A percentile compares a stretch with the other conserved stretches of the same genome.
Evolutionary conservation across 140 eudicot genomes (phyloP).

Genomic region (Oenanthe javanica): DNA sequence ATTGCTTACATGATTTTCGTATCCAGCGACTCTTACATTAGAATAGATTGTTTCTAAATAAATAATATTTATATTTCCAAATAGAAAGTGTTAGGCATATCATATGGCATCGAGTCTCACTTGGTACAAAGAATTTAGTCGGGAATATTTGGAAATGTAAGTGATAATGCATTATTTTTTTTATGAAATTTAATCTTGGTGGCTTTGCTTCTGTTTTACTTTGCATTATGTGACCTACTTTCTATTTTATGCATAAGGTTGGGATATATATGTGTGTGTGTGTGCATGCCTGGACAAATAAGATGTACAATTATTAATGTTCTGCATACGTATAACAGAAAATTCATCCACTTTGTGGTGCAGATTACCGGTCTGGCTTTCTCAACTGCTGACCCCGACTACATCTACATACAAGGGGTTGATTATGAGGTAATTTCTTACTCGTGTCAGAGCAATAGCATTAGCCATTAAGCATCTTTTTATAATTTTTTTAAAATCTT

Average conservation of each 20-base stretch:
- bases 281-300: not conserved
- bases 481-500: too few relatives aligned
- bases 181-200: not conserved
- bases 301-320: not conserved
- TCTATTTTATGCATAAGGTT: not conserved
- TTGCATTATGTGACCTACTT: not conserved
- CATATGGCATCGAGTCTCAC: not conserved
- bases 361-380: conserved; percentile 85
- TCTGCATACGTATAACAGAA: not conserved
- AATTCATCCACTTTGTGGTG: conserved; percentile 4
- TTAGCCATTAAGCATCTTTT: too few relatives aligned
- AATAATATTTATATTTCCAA: too few relatives aligned
- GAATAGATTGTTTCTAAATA: too few relatives aligned
- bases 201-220: not conserved
- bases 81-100: not conserved
- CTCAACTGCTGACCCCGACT: conserved; percentile 62
- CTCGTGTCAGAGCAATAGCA: not conserved
- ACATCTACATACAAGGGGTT: conserved; percentile 72
- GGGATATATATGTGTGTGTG: not conserved
- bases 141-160: too few relatives aligned
- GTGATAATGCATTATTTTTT: not conserved
- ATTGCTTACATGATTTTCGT: not conserved
- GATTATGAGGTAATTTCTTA: conserved; percentile 67
- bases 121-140: not conserved
- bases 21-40: not conserved